A percentile compares a stretch with the other conserved stretches of the same genome.
Evolutionary conservation across 345 rosid species (phyloP).

Genomic region (Hibiscus tridactylites): DNA sequence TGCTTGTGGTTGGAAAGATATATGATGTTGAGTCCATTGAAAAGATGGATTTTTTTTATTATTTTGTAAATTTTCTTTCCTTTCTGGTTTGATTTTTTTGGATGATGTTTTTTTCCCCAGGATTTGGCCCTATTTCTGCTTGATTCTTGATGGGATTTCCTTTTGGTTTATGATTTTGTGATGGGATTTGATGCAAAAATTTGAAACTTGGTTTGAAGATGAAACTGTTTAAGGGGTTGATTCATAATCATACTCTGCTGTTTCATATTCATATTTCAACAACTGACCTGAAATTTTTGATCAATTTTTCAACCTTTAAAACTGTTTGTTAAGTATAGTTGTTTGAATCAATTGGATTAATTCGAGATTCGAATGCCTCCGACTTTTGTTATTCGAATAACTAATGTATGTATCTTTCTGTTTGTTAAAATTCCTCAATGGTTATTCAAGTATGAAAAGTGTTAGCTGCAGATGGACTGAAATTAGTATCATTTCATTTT

Average conservation of each 20-base stretch:
- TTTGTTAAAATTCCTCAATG: neutral
- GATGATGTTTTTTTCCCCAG: neutral
- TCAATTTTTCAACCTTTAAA: too few species aligned
- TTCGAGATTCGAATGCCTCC: too few species aligned
- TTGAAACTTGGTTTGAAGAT: neutral
- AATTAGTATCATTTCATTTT: conserved; percentile 1
- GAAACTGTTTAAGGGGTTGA: too few species aligned
- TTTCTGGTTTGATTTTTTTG: neutral
- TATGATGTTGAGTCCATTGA: neutral
- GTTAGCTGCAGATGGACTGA: too few species aligned
- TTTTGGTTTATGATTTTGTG: neutral
- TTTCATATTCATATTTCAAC: too few species aligned
- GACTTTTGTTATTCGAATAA: too few species aligned
- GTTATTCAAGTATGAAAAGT: neutral
- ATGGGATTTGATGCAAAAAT: neutral
- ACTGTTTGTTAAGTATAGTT: too few species aligned
- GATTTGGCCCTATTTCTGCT: conserved; percentile 1
- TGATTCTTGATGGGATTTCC: neutral
- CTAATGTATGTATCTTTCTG: neutral
- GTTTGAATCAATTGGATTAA: too few species aligned
- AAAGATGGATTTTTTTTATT: neutral
- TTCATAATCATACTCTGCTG: too few species aligned
- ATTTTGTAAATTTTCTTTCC: neutral
- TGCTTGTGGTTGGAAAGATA: neutral
- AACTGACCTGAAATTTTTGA: too few species aligned